Evolutionary conservation across 768 basidiomycete species (phyloP).

Genomic region (Tylopilus vinaceipallidus): DNA sequence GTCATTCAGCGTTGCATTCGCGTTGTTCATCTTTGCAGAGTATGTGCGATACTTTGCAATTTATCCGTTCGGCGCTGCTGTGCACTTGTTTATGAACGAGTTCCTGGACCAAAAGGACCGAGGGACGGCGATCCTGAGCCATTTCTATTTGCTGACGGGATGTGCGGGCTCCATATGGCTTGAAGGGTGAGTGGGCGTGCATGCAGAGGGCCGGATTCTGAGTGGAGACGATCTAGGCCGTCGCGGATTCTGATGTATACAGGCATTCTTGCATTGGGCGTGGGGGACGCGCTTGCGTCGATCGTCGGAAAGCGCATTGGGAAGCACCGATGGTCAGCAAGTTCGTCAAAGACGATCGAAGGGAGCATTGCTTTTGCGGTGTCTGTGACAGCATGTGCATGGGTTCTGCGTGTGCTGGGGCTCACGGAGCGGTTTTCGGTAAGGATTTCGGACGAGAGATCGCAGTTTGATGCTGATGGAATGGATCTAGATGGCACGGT

Average conservation of each 20-base stretch:
- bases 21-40: slow-evolving; percentile 93
- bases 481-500: slow-evolving; percentile 57
- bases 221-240: slow-evolving; percentile 32
- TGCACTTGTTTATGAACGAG: slow-evolving; percentile 97
- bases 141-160: slow-evolving; percentile 95
- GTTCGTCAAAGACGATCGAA: slow-evolving; percentile 86
- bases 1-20: slow-evolving; percentile 92
- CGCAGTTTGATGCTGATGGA: slow-evolving; percentile 17
- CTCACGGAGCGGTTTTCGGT: slow-evolving; percentile 77
- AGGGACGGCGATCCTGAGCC: slow-evolving; percentile 94
- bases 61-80: slow-evolving; percentile 89
- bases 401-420: slow-evolving; percentile 68
- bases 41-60: slow-evolving; percentile 98
- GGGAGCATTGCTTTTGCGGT: slow-evolving; percentile 80
- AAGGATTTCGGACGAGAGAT: slow-evolving; percentile 25
- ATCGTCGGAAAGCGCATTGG: slow-evolving; percentile 88
- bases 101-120: slow-evolving; percentile 94
- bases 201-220: not conserved
- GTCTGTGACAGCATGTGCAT: slow-evolving; percentile 68
- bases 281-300: slow-evolving; percentile 94
- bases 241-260: slow-evolving; percentile 65
- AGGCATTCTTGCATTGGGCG: slow-evolving; percentile 83
- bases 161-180: slow-evolving; percentile 95
- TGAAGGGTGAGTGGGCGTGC: slow-evolving; percentile 68
- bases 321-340: slow-evolving; percentile 77